These are phyloP conservation scores for Volvox reticuliferus DNA, from an alignment of 139 green algal species.

Conservation along the genomic window DNA sequence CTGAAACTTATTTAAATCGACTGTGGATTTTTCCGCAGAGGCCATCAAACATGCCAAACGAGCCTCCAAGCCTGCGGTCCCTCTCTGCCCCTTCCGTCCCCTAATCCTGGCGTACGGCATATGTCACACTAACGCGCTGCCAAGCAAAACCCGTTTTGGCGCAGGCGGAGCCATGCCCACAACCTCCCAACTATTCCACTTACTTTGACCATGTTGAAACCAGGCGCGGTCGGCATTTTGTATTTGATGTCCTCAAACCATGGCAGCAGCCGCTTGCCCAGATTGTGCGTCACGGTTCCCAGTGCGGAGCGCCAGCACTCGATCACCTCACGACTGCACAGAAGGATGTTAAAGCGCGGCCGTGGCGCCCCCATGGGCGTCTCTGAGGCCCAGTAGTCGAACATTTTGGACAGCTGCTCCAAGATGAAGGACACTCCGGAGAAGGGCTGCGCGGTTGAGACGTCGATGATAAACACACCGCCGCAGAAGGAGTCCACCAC, in stretches of 20 bases:
- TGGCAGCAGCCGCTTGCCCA: conserved; percentile 4
- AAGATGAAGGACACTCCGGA: conserved; percentile 52
- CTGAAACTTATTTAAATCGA: too few relatives aligned
- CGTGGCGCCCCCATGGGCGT: conserved; percentile 3
- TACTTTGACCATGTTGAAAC: conserved; percentile 48
- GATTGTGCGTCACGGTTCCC: conserved; percentile 25
- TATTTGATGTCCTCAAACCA: conserved; percentile 48
- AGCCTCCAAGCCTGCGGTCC: too few relatives aligned
- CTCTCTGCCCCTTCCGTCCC: too few relatives aligned
- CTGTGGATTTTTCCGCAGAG: too few relatives aligned
- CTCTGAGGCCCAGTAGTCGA: conserved; percentile 26
- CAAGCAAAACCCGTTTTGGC: too few relatives aligned
- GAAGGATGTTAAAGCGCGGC: conserved; percentile 42
- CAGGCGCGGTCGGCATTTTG: conserved; percentile 36
- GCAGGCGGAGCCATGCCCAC: too few relatives aligned
- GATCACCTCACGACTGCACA: conserved; percentile 36
- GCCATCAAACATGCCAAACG: too few relatives aligned
- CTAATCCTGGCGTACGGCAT: too few relatives aligned
- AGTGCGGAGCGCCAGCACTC: conserved; percentile 40
- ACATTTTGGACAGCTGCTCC: conserved; percentile 52
- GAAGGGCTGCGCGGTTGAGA: conserved; percentile 50
- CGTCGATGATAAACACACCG: conserved; percentile 63
- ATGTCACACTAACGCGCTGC: too few relatives aligned
- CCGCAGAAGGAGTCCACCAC: conserved; percentile 52
- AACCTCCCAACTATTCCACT: not conserved